phyloP scores from a whole-genome alignment of 1,139 yeast species.

The Taphrina pruni region DNA sequence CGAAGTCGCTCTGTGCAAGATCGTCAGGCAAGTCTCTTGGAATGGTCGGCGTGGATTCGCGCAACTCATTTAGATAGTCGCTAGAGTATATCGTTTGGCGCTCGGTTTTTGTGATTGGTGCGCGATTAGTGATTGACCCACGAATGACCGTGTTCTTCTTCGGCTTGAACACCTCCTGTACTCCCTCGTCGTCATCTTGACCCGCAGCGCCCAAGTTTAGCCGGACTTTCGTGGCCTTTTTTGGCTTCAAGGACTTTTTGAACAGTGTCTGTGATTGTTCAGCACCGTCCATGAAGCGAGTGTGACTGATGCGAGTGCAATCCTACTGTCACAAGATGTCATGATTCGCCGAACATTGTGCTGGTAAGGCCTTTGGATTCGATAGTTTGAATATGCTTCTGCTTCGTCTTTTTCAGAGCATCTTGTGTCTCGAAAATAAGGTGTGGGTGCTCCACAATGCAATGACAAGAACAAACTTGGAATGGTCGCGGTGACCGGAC shows the following conservation, averaged over 20 bases:
- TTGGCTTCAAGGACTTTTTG: conserved; percentile 5
- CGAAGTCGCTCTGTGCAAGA: not conserved
- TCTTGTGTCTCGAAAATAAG: too few species aligned
- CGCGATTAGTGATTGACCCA: not conserved
- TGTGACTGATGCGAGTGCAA: too few species aligned
- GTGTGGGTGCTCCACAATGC: too few species aligned
- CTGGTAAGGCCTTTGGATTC: too few species aligned
- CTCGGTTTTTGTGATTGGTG: not conserved
- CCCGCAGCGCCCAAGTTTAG: not conserved
- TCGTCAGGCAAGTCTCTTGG: not conserved
- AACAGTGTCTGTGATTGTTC: not conserved
- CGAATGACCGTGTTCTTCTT: conserved; percentile 7
- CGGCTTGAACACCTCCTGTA: conserved; percentile 18
- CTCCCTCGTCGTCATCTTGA: not conserved
- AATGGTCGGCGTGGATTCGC: conserved; percentile 19
- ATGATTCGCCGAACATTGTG: too few species aligned
- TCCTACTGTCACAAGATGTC: too few species aligned
- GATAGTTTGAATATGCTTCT: too few species aligned
- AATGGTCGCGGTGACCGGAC: too few species aligned
- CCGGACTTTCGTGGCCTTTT: conserved; percentile 16
- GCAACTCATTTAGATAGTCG: conserved; percentile 14
- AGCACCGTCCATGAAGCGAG: not conserved
- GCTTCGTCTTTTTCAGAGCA: too few species aligned
- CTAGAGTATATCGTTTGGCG: conserved; percentile 5
- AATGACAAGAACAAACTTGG: too few species aligned